Conservation (phyloP, 371 early-diverging fungal genomes). For the Rhizomucor miehei region DNA sequence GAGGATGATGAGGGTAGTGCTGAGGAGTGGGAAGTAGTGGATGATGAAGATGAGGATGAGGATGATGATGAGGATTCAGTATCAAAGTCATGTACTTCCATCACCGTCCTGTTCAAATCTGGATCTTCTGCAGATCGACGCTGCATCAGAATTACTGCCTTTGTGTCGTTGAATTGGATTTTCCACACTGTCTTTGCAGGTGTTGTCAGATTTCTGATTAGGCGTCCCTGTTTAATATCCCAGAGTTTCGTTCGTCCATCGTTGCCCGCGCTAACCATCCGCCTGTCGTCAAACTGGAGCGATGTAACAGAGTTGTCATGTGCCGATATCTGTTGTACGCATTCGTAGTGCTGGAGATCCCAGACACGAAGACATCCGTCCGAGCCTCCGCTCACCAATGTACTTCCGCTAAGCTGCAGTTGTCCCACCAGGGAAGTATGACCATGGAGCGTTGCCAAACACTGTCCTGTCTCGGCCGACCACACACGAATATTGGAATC, state of each 20-base stretch:
- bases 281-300: slow-evolving; percentile 78
- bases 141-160: slow-evolving; percentile 62
- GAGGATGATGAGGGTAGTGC: background rate
- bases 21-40: background rate
- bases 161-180: slow-evolving; percentile 61
- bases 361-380: slow-evolving; percentile 90
- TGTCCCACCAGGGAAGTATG: slow-evolving; percentile 88
- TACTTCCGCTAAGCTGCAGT: slow-evolving; percentile 68
- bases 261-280: slow-evolving; percentile 82
- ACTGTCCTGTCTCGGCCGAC: slow-evolving; percentile 61
- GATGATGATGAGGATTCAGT: slow-evolving; percentile 3
- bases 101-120: slow-evolving; percentile 40
- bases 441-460: slow-evolving; percentile 64
- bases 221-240: slow-evolving; percentile 75
- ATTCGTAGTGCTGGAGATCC: slow-evolving; percentile 69
- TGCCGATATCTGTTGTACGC: slow-evolving; percentile 70
- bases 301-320: slow-evolving; percentile 86
- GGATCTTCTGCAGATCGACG: slow-evolving; percentile 27
- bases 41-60: background rate
- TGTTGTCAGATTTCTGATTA: slow-evolving; percentile 64
- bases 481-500: slow-evolving; percentile 76
- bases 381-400: slow-evolving; percentile 81
- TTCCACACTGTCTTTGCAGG: slow-evolving; percentile 64
- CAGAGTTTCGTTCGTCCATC: slow-evolving; percentile 87
- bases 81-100: slow-evolving; percentile 55